Evolutionary conservation across 371 early-diverging fungal genomes (phyloP).

Genomic region (Rhizopus stolonifer): DNA sequence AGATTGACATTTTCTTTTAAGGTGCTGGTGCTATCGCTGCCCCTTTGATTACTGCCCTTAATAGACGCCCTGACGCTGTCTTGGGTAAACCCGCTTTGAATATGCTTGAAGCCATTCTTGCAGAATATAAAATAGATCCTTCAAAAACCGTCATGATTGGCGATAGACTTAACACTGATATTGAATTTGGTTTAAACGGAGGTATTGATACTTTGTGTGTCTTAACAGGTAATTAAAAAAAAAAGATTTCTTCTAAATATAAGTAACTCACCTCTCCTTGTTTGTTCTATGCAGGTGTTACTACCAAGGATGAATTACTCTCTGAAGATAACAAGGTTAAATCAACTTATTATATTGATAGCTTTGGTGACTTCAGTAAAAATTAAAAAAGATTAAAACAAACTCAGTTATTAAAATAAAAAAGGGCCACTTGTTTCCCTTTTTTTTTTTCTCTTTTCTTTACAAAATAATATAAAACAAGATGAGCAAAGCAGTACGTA

Average conservation of each 20-base stretch:
- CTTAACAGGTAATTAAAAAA: constrained; percentile 71
- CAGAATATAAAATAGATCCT: constrained; percentile 75
- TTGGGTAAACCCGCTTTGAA: constrained; percentile 92
- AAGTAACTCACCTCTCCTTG: too few species aligned
- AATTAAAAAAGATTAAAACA: background rate
- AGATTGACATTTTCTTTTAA: too few species aligned
- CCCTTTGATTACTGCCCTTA: constrained; percentile 71
- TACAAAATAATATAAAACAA: background rate
- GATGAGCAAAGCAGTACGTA: constrained; percentile 36
- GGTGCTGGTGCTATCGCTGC: constrained; percentile 86
- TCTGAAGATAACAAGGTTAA: constrained; percentile 47
- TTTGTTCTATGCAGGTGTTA: constrained; percentile 43
- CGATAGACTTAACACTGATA: constrained; percentile 95
- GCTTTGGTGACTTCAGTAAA: constrained; percentile 54
- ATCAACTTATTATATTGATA: constrained; percentile 57
- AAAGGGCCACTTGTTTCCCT: background rate
- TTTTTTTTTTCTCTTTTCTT: constrained; percentile 7
- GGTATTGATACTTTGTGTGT: constrained; percentile 89
- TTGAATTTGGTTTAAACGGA: constrained; percentile 88
- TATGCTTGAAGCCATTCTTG: constrained; percentile 89
- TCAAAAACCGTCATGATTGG: constrained; percentile 94
- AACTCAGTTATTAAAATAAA: constrained; percentile 1
- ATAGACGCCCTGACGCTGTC: constrained; percentile 73
- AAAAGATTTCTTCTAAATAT: too few species aligned
- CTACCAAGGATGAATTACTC: constrained; percentile 49